These are phyloP conservation scores for Saccharomycopsis babjevae DNA, from an alignment of 805 yeast species.

Conservation along the genomic window DNA sequence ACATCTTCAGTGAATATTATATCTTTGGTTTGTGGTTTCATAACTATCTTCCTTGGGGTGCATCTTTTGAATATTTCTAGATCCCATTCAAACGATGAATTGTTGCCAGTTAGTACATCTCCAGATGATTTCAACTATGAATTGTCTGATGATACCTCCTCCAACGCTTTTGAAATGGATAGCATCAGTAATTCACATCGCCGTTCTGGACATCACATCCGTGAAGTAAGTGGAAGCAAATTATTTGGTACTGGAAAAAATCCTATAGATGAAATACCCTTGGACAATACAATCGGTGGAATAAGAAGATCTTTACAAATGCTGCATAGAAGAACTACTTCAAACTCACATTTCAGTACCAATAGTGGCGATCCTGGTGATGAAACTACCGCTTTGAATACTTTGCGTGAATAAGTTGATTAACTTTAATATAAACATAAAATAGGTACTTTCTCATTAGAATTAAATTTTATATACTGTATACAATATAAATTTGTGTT, in stretches of 20 bases:
- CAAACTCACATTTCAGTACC: not conserved
- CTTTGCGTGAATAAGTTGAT: conserved; percentile 23
- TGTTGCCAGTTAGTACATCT: conserved; percentile 14
- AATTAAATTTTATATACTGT: not conserved
- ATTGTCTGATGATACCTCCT: not conserved
- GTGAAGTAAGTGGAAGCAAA: conserved; percentile 13
- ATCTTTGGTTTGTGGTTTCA: conserved; percentile 74
- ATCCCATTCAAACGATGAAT: conserved; percentile 42
- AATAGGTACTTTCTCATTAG: not conserved
- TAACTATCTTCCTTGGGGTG: conserved; percentile 82
- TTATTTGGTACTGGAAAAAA: conserved; percentile 30
- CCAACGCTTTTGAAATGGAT: not conserved
- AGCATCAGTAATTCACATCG: not conserved
- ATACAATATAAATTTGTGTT: not conserved
- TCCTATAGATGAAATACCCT: conserved; percentile 60
- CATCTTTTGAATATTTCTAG: conserved; percentile 72
- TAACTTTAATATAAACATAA: not conserved
- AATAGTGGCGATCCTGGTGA: conserved; percentile 18
- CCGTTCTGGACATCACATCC: not conserved
- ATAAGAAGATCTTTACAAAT: conserved; percentile 17
- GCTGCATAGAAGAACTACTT: conserved; percentile 15
- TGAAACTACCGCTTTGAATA: conserved; percentile 27
- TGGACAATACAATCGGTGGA: conserved; percentile 78
- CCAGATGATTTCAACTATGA: not conserved
- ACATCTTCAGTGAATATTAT: conserved; percentile 69